phyloP scores from a whole-genome alignment of 768 basidiomycete species.

The Leccinum disarticulatum region DNA sequence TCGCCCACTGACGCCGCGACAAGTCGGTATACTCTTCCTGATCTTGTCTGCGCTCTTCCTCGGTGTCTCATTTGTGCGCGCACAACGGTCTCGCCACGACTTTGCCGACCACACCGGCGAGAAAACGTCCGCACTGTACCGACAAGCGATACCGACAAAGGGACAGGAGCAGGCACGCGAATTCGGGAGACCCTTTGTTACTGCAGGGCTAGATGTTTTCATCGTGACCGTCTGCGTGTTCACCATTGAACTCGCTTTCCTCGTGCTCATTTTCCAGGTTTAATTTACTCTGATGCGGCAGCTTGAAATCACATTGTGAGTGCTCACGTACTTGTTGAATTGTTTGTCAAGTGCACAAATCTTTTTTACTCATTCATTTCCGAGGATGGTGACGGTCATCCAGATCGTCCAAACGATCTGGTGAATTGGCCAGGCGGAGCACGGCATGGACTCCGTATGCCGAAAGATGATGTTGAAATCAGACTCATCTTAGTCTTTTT shows the following conservation, averaged over 20 bases:
- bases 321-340: neutral
- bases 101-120: conserved; percentile 63
- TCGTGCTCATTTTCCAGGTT: conserved; percentile 55
- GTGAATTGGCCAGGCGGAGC: conserved; percentile 13
- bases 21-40: conserved; percentile 63
- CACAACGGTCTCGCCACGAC: conserved; percentile 68
- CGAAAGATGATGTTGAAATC: neutral
- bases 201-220: conserved; percentile 72
- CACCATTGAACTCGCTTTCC: conserved; percentile 60
- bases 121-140: conserved; percentile 25
- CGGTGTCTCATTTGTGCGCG: conserved; percentile 56
- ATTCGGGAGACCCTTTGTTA: conserved; percentile 76
- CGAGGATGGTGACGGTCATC: neutral
- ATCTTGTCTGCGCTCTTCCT: conserved; percentile 62
- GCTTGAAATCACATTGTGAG: neutral
- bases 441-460: conserved; percentile 1
- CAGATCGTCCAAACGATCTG: conserved; percentile 17
- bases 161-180: conserved; percentile 62
- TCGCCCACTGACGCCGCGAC: neutral
- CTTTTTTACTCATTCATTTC: neutral
- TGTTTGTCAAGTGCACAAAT: neutral
- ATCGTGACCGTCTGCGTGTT: conserved; percentile 60
- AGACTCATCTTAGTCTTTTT: neutral
- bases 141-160: conserved; percentile 48
- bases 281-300: conserved; percentile 3